Evolutionary conservation across 495 filamentous ascomycete genomes (phyloP), one percentile per base, ranked within the genome.

Genomic region (Penicillium simplicissimum): DNA sequence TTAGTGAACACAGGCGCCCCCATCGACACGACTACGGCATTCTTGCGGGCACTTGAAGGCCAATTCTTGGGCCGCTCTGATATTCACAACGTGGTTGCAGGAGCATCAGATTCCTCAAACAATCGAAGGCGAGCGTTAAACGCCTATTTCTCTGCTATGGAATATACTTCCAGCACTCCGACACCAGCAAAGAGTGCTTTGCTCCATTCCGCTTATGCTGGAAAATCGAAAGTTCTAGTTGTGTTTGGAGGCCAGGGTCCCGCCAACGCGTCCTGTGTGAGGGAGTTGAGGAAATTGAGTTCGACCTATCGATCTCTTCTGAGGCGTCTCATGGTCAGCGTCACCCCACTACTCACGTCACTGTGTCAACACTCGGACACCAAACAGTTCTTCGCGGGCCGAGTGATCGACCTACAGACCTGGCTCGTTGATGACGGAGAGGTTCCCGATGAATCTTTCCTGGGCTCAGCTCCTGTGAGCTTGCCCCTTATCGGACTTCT

Each of bases 381-480:
- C n/a, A 15, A 15, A 15, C 11, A 47, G 3, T 19, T n/a, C 43
- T 47, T 47, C n/a, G 43, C 13, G 2, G 13, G 11, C 21, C 11
- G n/a, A n/a, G 9, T 3, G 43, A n/a, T 47, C n/a, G 21, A 47
- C 21, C 43, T 47, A n/a, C n/a, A n/a, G 43, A 47, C 14, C 13
- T 76, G 74, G 74, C 21, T 76, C 25, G 51, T 40, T 13, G 48
- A 71, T 15, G 15, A 51, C 0, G 55, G 60, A 0, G 35, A 40
- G 8, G 49, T 57, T 4, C 72, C 72, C 14, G 58, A 62, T 9
- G 9, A 23, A 3, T 59, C 61, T 6, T 67, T 66, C 42, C 58
- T 77, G 2, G 38, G 66, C 8, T 64, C 67, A 11, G 69, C 70
- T 3, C 70, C 75, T 10, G 63, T 76, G 2, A 77, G 74, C 52